These are phyloP conservation scores for Xylaria grammica DNA, from an alignment of 495 filamentous ascomycete species.

Conservation along the genomic window DNA sequence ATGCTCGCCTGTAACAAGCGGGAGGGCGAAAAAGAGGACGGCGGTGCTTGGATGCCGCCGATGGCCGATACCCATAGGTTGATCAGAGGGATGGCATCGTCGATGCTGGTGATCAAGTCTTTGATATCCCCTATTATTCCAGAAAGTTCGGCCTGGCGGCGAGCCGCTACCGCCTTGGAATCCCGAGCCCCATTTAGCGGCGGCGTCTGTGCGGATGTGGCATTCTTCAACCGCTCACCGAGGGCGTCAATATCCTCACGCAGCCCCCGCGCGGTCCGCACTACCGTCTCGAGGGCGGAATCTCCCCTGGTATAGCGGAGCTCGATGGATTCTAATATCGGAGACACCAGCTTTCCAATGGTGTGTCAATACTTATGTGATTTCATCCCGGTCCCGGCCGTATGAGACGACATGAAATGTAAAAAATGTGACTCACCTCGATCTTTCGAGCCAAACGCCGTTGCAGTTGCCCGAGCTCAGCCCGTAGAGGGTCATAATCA, in stretches of 20 bases:
- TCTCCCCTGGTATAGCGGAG: slow-evolving; percentile 69
- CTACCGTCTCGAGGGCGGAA: slow-evolving; percentile 87
- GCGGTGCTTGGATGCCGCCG: slow-evolving; percentile 66
- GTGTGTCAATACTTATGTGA: slow-evolving; percentile 2
- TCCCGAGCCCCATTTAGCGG: slow-evolving; percentile 55
- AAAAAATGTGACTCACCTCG: slow-evolving; percentile 38
- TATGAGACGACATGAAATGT: no score
- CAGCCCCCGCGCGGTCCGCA: slow-evolving; percentile 83
- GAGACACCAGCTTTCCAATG: slow-evolving; percentile 31
- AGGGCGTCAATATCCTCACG: slow-evolving; percentile 86
- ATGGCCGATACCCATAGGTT: slow-evolving; percentile 96
- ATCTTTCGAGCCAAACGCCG: slow-evolving; percentile 37
- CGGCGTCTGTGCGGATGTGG: slow-evolving; percentile 66
- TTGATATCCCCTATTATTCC: slow-evolving; percentile 77
- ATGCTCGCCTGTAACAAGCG: slow-evolving; percentile 92
- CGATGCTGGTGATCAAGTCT: slow-evolving; percentile 75
- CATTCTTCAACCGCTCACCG: slow-evolving; percentile 76
- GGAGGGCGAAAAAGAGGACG: slow-evolving; percentile 69
- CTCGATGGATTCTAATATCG: slow-evolving; percentile 39
- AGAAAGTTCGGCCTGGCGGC: slow-evolving; percentile 65
- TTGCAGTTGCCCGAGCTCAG: slow-evolving; percentile 35
- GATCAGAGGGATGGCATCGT: slow-evolving; percentile 91
- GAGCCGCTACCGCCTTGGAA: slow-evolving; percentile 39
- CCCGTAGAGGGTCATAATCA: slow-evolving; percentile 33
- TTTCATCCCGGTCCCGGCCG: neutral